Percentiles rank a stretch among this genome's conserved stretches.
phyloP scores from a whole-genome alignment of 345 rosid species.

The Noccaea caerulescens region DNA sequence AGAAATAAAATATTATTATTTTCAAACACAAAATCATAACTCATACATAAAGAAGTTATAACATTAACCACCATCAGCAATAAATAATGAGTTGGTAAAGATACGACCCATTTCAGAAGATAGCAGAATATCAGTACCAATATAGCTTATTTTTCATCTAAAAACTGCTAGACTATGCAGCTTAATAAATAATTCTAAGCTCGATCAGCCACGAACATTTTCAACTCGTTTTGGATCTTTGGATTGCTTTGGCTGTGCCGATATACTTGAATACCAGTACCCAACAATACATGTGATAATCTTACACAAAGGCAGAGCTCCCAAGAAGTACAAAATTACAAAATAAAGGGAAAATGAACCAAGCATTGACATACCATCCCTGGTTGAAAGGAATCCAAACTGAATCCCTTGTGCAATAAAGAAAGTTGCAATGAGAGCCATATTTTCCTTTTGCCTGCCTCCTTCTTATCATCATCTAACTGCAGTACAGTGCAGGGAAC shows the following conservation, averaged over 20 bases:
- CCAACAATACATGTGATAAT: conserved; percentile 18
- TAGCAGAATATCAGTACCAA: conserved; percentile 11
- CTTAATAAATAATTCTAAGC: conserved; percentile 14
- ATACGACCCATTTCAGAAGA: conserved; percentile 13
- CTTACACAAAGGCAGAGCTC: conserved; percentile 13
- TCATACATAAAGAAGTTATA: background rate
- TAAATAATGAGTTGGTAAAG: background rate
- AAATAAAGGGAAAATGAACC: conserved; percentile 32
- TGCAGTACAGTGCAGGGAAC: conserved; percentile 85
- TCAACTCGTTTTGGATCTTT: conserved; percentile 9
- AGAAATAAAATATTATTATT: conserved; percentile 19
- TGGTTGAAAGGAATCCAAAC: conserved; percentile 75
- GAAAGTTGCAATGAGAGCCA: conserved; percentile 94
- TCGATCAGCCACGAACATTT: conserved; percentile 16
- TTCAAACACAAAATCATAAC: background rate
- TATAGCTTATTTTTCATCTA: conserved; percentile 7
- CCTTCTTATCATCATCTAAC: conserved; percentile 83
- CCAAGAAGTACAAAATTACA: background rate
- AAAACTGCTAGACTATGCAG: conserved; percentile 18
- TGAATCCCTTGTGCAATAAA: conserved; percentile 70
- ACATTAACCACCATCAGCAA: background rate
- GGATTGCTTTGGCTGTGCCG: conserved; percentile 4
- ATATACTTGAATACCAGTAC: background rate
- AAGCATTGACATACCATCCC: conserved; percentile 76
- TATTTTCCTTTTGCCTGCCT: conserved; percentile 71